Evolutionary conservation across 108 stramenopile genomes (phyloP).

Genomic region (Fistulifera solaris): DNA sequence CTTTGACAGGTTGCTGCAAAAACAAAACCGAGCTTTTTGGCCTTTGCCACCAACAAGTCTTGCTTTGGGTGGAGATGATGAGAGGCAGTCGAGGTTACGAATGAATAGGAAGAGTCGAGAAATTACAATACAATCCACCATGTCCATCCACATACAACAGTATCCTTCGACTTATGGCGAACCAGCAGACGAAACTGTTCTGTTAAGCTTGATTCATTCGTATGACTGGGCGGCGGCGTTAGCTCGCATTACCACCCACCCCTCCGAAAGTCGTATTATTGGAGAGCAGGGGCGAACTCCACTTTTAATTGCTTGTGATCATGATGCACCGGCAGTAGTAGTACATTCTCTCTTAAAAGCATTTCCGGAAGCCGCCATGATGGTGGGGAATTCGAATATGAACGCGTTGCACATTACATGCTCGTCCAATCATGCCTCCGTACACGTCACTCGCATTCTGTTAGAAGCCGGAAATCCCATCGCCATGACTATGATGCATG

Average conservation of each 20-base stretch:
- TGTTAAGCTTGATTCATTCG: slow-evolving; percentile 26
- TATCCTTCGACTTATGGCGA: too few species aligned
- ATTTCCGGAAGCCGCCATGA: slow-evolving; percentile 41
- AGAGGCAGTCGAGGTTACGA: too few species aligned
- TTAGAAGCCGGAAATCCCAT: slow-evolving; percentile 16
- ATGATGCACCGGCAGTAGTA: slow-evolving; percentile 45
- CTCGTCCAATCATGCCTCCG: slow-evolving; percentile 43
- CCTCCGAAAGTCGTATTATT: slow-evolving; percentile 18
- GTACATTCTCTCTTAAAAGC: slow-evolving; percentile 39
- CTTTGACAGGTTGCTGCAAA: too few species aligned
- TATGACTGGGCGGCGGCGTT: slow-evolving; percentile 42
- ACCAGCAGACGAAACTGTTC: too few species aligned
- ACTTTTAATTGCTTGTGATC: slow-evolving; percentile 55
- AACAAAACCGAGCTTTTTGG: too few species aligned
- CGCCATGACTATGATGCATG: slow-evolving; percentile 35
- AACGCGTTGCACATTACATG: slow-evolving; percentile 62
- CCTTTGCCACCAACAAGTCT: too few species aligned
- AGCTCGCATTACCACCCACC: slow-evolving; percentile 35
- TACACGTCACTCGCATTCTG: slow-evolving; percentile 38
- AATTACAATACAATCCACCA: too few species aligned
- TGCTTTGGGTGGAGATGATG: too few species aligned
- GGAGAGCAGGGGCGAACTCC: slow-evolving; percentile 50
- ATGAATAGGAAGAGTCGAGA: too few species aligned
- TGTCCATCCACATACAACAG: too few species aligned
- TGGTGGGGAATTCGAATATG: slow-evolving; percentile 55